Base-by-base conservation (phyloP, 2,329 filamentous ascomycete genomes). In the Neonectria punicea region DNA sequence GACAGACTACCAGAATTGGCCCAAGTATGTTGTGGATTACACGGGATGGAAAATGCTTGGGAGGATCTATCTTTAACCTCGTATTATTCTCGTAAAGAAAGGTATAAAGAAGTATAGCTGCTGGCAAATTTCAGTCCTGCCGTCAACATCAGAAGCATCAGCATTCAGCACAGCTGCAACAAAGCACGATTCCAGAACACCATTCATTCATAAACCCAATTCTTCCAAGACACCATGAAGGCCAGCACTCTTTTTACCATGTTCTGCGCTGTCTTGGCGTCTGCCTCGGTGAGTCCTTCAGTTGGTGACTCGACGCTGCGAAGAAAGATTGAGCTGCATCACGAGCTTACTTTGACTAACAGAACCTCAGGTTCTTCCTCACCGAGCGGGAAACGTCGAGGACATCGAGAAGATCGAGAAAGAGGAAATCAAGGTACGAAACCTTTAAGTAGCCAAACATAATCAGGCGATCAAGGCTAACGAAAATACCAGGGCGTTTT, bases 191-290 rank as follows among this genome's bases (percentile, higher is more conserved):
- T 30, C 3, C n/a, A 6, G 7, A 32, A 3, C 14, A 41, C 7
- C 2, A 16, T 32, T 4, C 1, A 8, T 9, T 8, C 1, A 32
- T 13, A 34, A 34, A 5, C 6, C 4, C 3, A 13, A 10, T 22
- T 3, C 30, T 32, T 32, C 10, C 30, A 32, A 32, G 8, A 32
- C 36, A 53, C 4, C 13, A 63, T 63, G 55, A 63, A 63, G 41
- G 30, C 49, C 11, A 60, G 32, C 25, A 8, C 32, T 14, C 10
- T 55, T 9, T 3, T 63, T 9, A 13, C 34, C 7, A 7, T 50
- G 1, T 36, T 59, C 41, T 63, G n/a, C 4, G 39, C 49, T 6
- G 14, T 14, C n/a, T n/a, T 54, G n/a, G 55, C 47, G 14, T 28
- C 56, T 20, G 56, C 61, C 16, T 47, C 55, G 13, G 61, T 59